Conservation (phyloP, 345 rosid genomes). For the Boechera stricta region DNA sequence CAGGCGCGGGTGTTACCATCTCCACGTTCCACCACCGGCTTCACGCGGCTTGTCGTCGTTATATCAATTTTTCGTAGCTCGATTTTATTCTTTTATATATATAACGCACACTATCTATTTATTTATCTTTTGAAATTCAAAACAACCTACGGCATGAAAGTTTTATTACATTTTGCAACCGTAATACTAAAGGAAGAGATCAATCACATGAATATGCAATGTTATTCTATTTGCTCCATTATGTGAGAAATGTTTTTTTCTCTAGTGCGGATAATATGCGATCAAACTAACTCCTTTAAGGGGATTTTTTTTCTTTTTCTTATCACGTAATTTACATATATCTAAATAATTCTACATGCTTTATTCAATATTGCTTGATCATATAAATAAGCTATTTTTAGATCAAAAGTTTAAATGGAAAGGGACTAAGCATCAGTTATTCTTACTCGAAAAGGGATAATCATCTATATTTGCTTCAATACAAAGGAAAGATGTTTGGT, state of each 20-base stretch:
- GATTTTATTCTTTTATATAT: no score
- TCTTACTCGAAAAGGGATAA: no score
- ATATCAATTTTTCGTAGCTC: no score
- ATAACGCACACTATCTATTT: no score
- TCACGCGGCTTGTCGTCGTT: not conserved
- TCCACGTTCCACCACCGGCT: not conserved
- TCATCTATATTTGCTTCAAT: constrained; percentile 32
- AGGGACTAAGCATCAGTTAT: not conserved
- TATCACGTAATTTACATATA: no score
- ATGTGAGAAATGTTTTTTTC: no score
- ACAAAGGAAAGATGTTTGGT: constrained; percentile 34
- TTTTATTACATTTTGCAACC: not conserved
- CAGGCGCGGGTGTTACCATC: not conserved
- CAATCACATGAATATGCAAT: constrained; percentile 5
- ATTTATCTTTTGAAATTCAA: no score
- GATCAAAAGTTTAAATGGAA: constrained; percentile 8
- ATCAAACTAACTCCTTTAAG: no score
- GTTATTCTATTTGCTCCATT: not conserved
- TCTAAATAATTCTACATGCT: no score
- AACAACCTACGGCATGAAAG: no score
- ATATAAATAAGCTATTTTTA: not conserved
- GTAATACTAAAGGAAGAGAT: constrained; percentile 14
- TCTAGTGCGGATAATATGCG: no score
- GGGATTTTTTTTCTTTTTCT: no score
- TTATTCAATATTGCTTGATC: not conserved